Percentiles rank a stretch among this genome's conserved stretches.
phyloP scores from a whole-genome alignment of 257 asterid genomes.

The Eucommia ulmoides region DNA sequence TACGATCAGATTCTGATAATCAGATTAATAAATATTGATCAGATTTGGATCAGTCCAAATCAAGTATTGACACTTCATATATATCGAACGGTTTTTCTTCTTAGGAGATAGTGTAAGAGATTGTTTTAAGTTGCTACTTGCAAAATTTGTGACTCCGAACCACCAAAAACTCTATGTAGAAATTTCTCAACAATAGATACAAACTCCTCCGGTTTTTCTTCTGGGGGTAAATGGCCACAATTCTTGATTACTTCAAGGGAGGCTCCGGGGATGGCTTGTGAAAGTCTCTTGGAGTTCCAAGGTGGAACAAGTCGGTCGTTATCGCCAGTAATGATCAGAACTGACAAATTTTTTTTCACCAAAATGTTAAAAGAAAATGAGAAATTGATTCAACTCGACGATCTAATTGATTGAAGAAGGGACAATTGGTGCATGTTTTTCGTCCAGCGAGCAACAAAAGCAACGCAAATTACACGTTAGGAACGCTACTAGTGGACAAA shows the following conservation, averaged over 20 bases:
- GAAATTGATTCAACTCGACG: neutral
- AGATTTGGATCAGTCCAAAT: too few relatives aligned
- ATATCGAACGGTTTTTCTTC: too few relatives aligned
- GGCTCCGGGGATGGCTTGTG: slow-evolving; percentile 76
- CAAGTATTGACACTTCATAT: too few relatives aligned
- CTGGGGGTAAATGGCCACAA: slow-evolving; percentile 93
- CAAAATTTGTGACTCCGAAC: slow-evolving; percentile 27
- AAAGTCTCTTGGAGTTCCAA: slow-evolving; percentile 78
- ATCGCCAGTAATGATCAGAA: slow-evolving; percentile 78
- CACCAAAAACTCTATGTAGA: slow-evolving; percentile 34
- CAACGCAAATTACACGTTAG: too few relatives aligned
- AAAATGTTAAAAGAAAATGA: neutral
- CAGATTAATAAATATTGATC: too few relatives aligned
- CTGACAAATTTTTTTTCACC: slow-evolving; percentile 20
- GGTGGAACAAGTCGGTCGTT: slow-evolving; percentile 83
- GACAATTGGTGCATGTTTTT: too few relatives aligned
- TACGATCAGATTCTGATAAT: too few relatives aligned
- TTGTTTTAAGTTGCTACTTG: slow-evolving; percentile 42
- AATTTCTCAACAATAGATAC: slow-evolving; percentile 56
- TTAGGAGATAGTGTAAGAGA: too few relatives aligned
- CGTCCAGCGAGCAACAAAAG: too few relatives aligned
- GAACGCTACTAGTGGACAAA: too few relatives aligned
- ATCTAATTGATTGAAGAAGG: too few relatives aligned
- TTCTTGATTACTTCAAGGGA: slow-evolving; percentile 57
- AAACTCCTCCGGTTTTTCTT: slow-evolving; percentile 80